These are phyloP conservation scores for Purpureocillium lavendulum DNA, from an alignment of 2,329 filamentous ascomycete genomes.

Conservation along the genomic window DNA sequence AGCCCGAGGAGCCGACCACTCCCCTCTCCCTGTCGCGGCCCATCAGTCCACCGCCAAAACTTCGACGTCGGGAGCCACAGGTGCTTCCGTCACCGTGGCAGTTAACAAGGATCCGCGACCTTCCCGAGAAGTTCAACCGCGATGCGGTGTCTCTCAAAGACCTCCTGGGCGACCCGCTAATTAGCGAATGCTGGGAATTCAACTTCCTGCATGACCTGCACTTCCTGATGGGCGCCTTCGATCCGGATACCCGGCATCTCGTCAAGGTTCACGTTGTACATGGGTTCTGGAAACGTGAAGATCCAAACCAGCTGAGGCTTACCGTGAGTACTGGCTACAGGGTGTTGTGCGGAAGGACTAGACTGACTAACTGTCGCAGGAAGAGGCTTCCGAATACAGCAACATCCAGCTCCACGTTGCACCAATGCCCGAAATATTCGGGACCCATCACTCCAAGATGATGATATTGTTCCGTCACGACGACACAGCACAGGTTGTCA, in stretches of 20 bases:
- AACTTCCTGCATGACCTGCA: slow-evolving; percentile 56
- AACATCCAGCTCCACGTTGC: slow-evolving; percentile 67
- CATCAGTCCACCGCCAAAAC: slow-evolving; percentile 39
- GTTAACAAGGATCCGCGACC: slow-evolving; percentile 60
- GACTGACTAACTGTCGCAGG: slow-evolving; percentile 28
- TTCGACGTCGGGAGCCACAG: slow-evolving; percentile 8
- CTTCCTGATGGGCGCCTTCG: slow-evolving; percentile 47
- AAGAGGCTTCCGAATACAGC: slow-evolving; percentile 48
- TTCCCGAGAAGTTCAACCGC: slow-evolving; percentile 50
- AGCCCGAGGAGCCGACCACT: background rate
- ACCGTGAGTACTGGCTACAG: slow-evolving; percentile 40
- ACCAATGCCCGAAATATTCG: slow-evolving; percentile 75
- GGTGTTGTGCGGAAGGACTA: background rate
- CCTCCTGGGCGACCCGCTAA: slow-evolving; percentile 65
- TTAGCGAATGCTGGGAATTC: slow-evolving; percentile 64
- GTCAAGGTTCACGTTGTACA: slow-evolving; percentile 50
- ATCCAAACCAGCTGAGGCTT: slow-evolving; percentile 46
- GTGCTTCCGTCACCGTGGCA: slow-evolving; percentile 56
- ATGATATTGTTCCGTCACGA: slow-evolving; percentile 74
- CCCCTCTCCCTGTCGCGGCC: slow-evolving; percentile 24
- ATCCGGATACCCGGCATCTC: slow-evolving; percentile 37
- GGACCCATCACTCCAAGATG: slow-evolving; percentile 85
- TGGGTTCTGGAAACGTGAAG: slow-evolving; percentile 60
- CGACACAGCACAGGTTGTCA: slow-evolving; percentile 66
- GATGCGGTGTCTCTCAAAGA: slow-evolving; percentile 59